A percentile compares a stretch with the other conserved stretches of the same genome.
Conservation (phyloP, 208 protist genomes). For the Borovskyia barvae region DNA sequence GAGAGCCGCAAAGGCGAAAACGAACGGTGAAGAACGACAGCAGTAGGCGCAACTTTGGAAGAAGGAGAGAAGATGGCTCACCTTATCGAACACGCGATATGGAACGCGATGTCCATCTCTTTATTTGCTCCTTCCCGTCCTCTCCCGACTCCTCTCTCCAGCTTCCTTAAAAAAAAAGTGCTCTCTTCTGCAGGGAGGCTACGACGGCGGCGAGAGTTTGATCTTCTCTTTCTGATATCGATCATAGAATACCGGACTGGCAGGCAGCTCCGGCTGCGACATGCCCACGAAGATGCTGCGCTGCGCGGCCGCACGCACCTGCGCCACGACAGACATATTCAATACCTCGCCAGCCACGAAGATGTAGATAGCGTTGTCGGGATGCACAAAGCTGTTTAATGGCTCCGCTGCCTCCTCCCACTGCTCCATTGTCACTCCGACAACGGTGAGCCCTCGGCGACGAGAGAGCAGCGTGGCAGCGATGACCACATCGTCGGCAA, state of each 20-base stretch:
- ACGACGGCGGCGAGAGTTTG: not conserved
- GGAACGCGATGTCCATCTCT: too few species aligned
- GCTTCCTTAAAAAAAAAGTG: too few species aligned
- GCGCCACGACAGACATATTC: constrained; percentile 15
- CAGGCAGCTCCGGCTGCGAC: constrained; percentile 28
- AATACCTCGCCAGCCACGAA: constrained; percentile 35
- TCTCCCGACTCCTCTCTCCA: too few species aligned
- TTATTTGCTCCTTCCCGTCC: too few species aligned
- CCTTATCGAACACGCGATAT: not conserved
- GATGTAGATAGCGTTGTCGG: constrained; percentile 57
- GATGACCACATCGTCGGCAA: constrained; percentile 45
- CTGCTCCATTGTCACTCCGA: constrained; percentile 40
- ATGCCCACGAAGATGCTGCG: constrained; percentile 32
- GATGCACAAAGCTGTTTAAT: constrained; percentile 51
- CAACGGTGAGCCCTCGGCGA: constrained; percentile 32
- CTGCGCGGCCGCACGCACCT: constrained; percentile 26
- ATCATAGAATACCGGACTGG: constrained; percentile 79
- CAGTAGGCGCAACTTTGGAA: constrained; percentile 13
- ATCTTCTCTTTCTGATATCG: constrained; percentile 53
- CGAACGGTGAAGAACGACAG: constrained; percentile 6
- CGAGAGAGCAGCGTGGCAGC: constrained; percentile 35
- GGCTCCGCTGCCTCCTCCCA: constrained; percentile 28
- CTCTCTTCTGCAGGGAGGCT: too few species aligned
- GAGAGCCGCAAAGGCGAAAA: not conserved
- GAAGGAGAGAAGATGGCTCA: constrained; percentile 1